Evolutionary conservation across 345 rosid species (phyloP), one percentile per base, ranked within the genome.

Genomic region (Gossypium bickii): DNA sequence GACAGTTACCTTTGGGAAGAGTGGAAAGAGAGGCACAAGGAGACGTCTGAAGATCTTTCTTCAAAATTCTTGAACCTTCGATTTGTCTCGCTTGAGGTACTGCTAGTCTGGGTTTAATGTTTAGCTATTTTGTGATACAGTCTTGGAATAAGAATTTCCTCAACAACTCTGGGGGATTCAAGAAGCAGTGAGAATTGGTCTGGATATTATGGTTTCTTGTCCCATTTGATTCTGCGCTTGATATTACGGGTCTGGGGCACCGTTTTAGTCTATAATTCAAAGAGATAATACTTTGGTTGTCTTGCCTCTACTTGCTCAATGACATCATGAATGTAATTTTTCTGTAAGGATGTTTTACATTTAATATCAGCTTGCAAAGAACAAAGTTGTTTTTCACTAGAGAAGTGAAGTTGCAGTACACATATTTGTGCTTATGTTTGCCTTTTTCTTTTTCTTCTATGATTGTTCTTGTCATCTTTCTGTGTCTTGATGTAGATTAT

Each of bases 21-120:
- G 74, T 96, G 98, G 97, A 93, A 89, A 81, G 90, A 82, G 82
- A 91, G 97, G 85, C 87, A 91, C 62, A 89, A 83, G 76, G 92
- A 87, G 41, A 43, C 84, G 71, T 81, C 87, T 5, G 94, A 90
- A 78, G 91, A 89, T 45, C 76, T 86, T 24, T 86, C 93, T 78
- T 82, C 89, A 49, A 90, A 84, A 78, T 89, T 96, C 89, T 80
- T 89, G 89, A 88, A 89, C 78, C 76, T 96, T 90, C 89, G 98
- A 56, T 96, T 96, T 82, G 90, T 96, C 74, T 79, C 93, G 51
- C 97, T 95, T 73, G 97, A 95, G 97, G 99, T 95, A 83, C 68
- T 80, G 73, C 70, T 52, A 7, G 41, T 74, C 67, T 76, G 52
- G n/a, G 62, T 71, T 77, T 49, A 43, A 59, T 57, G 45, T 59